Base-by-base conservation (phyloP, 2,329 filamentous ascomycete species). In the Metarhizium sp. region DNA sequence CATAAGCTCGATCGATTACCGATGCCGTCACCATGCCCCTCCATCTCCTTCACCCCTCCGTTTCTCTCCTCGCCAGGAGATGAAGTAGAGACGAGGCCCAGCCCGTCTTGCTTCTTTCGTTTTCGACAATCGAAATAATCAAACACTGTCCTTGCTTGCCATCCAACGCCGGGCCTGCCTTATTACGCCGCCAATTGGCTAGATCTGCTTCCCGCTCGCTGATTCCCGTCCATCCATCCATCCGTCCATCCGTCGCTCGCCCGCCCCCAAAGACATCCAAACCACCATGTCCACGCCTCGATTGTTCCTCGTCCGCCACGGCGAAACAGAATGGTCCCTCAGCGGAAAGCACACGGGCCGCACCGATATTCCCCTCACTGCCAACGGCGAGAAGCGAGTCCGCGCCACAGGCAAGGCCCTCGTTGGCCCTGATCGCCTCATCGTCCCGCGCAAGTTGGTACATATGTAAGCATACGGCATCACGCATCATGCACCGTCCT, bases 321-420 rank as follows among this genome's bases (percentile, higher is more conserved):
- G 92, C 72, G 90, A 96, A 75, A 97, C 92, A 4, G 90, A 95
- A 75, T 97, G 92, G 92, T 95, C 89, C 5, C 82, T 95, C 50
- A 87, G 87, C 62, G 92, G 90, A 55, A 80, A 84, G 53, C 90
- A 96, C 72, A 97, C 92, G 0, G 88, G 91, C 52, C 79, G 76
- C 32, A 88, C 88, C n/a, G 92, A 97, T 66, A 88, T 97, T 4
- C 86, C 90, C 1, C 77, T 96, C 42, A 96, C 92, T 1, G 73
- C 78, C 52, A 87, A 90, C 67, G 92, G 92, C 53, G 88, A 91
- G 75, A 88, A 83, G 69, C 80, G 88, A 58, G 80, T 92, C 57
- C 76, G 74, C 56, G 85, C 87, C 2, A 96, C 92, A 0, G 92
- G 92, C 6, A 81, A 84, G 62, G 92, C 91, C 2, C 78, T 97